Evolutionary conservation across 2,329 filamentous ascomycete species (phyloP).

Genomic region (Teratosphaeriaceae sp.): DNA sequence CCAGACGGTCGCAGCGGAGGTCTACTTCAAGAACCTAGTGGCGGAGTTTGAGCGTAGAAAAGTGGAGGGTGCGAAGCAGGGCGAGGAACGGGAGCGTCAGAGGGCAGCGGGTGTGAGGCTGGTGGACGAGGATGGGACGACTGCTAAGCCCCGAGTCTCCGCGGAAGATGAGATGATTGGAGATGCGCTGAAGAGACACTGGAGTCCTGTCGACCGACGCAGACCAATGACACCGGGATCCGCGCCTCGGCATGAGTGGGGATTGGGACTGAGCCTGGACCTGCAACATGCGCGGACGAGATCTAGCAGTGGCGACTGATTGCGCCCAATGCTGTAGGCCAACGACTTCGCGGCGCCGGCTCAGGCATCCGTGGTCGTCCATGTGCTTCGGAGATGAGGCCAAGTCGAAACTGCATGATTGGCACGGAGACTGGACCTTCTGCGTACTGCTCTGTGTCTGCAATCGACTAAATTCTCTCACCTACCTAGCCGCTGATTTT

Average conservation of each 20-base stretch:
- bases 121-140: slow-evolving; percentile 15
- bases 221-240: slow-evolving; percentile 21
- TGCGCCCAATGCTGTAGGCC: no score
- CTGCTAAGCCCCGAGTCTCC: slow-evolving; percentile 4
- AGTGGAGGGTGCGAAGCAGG: slow-evolving; percentile 33
- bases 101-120: slow-evolving; percentile 24
- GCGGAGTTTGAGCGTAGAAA: slow-evolving; percentile 62
- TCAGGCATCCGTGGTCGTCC: no score
- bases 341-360: no score
- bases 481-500: slow-evolving; percentile 29
- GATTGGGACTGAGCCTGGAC: slow-evolving; percentile 15
- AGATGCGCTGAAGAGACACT: slow-evolving; percentile 25
- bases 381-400: no score
- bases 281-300: slow-evolving; percentile 18
- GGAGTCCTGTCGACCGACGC: slow-evolving; percentile 26
- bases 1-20: slow-evolving; percentile 73
- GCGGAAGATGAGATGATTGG: slow-evolving; percentile 21
- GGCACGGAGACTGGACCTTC: no score
- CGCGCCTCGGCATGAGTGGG: slow-evolving; percentile 28
- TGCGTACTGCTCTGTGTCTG: no score
- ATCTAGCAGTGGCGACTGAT: slow-evolving; percentile 11
- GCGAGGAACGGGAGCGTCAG: slow-evolving; percentile 24
- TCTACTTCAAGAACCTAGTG: slow-evolving; percentile 73
- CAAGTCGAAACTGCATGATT: no score
- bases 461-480: no score